Evolutionary conservation across 2,329 filamentous ascomycete genomes (phyloP), one percentile per base, ranked within the genome.

Genomic region (Helicocarpus griseus): DNA sequence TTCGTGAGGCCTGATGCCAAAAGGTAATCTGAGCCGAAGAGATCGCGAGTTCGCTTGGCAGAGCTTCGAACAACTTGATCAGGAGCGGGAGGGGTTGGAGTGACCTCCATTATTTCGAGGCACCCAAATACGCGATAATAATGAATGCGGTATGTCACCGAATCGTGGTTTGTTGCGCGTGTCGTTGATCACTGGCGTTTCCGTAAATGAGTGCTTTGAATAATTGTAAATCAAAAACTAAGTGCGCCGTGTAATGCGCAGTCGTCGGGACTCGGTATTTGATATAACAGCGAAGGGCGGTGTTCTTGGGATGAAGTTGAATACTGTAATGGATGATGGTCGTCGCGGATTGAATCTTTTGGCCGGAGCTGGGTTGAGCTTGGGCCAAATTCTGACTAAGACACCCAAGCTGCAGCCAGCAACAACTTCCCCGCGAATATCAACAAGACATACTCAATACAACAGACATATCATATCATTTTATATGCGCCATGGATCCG

Each of bases 11-110:
- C 65, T 38, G 69, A 63, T 52, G 69, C 66, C 60, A 70, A 67
- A 36, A 73, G 64, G 54, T 74, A 75, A 56, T 74, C 72, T 36
- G 69, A 53, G 24, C 73, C 73, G 54, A 76, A 76, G 28, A 76
- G 67, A 35, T 73, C 69, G 47, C 68, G 66, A 7, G 73, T 75
- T 17, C 71, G 66, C 61, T 75, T 74, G 17, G 70, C 64, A 19
- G 72, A 72, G 7, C 54, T 60, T 57, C 68, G 69, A 48, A 71
- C 68, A 45, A 68, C 65, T 48, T 71, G 63, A 14, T 69, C 67
- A 11, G 48, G 48, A 2, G 52, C n/a, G 11, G 49, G n/a, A 14
- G 41, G n/a, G 19, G 41, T 14, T 24, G 22, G 39, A 36, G 59
- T 39, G n/a, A 61, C 55, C 40, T 66, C 65, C 67, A 68, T 69